Evolutionary conservation across 352 stramenopile species (phyloP), one percentile per base, ranked within the genome.

Genomic region (Globisporangium spinosum): DNA sequence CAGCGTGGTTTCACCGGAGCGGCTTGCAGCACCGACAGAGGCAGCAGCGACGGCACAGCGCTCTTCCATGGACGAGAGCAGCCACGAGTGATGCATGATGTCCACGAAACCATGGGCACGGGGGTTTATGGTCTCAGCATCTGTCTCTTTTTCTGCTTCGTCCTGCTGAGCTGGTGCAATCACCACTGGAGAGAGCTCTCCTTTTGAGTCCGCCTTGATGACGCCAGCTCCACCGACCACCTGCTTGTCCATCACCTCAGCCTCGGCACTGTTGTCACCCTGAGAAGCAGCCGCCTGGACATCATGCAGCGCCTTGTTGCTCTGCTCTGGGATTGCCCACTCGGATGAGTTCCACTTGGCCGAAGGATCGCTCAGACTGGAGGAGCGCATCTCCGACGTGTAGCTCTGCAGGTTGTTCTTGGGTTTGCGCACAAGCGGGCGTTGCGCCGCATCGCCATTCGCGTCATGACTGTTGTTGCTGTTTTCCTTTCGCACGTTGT

Each of bases 11-110:
- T 67, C 70, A 32, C 58, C 51, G 15, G 71, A 64, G 15, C 35
- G 32, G n/a, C 67, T 73, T 1, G 58, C 71, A 1, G 71, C 67
- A 17, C 70, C 61, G 7, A 88, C 40, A 5, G 76, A 77, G 6
- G 76, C 76, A 1, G 78, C 70, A 1, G 74, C 72, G 20, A 75
- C 69, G 15, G 74, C 71, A 40, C 81, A 89, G 17, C 82, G 82
- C 63, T 91, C 72, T 40, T 89, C 77, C 40, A 93, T 83, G 5
- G 81, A 90, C n/a, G 79, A 71, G 45, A 93, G 68, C 17, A 93
- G 71, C 85, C 85, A 93, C 68, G 83, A 84, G 38, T 78, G 64
- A 55, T 90, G 69, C 85, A 93, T 91, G 29, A 90, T 75, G 66
- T 93, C 77, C n/a, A 93, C 83, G 60, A 91, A 90, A 3, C 75